phyloP scores from a whole-genome alignment of 768 basidiomycete genomes.

The Podaxis pistillaris region DNA sequence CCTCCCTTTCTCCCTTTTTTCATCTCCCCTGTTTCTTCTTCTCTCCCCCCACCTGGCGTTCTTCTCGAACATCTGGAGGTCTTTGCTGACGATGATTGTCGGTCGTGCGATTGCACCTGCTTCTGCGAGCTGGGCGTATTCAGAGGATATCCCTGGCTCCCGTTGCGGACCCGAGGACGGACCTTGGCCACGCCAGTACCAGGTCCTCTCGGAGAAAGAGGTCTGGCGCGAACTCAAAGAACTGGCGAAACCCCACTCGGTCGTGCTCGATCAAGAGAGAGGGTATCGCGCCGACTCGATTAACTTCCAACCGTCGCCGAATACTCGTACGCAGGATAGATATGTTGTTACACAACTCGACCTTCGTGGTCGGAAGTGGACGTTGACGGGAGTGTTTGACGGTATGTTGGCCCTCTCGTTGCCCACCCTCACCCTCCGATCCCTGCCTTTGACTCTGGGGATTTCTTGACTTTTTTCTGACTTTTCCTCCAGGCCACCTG shows the following conservation, averaged over 20 bases:
- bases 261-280: slow-evolving; percentile 14
- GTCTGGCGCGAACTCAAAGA: slow-evolving; percentile 51
- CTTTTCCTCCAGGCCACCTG: slow-evolving; percentile 49
- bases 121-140: slow-evolving; percentile 22
- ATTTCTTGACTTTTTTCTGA: slow-evolving; percentile 1
- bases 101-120: slow-evolving; percentile 23
- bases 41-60: not conserved
- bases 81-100: slow-evolving; percentile 34
- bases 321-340: slow-evolving; percentile 58
- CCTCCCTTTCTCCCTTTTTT: not conserved
- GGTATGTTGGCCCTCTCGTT: slow-evolving; percentile 37
- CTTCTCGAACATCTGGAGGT: slow-evolving; percentile 21
- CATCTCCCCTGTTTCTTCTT: not conserved
- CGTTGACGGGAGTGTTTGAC: slow-evolving; percentile 70
- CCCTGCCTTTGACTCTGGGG: not conserved
- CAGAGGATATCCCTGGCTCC: slow-evolving; percentile 61
- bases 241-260: slow-evolving; percentile 48
- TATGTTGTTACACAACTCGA: slow-evolving; percentile 58
- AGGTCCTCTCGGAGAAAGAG: slow-evolving; percentile 46
- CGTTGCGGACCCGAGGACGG: slow-evolving; percentile 64
- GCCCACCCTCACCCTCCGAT: not conserved
- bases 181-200: slow-evolving; percentile 62
- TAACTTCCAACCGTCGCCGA: slow-evolving; percentile 65
- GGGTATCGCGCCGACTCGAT: slow-evolving; percentile 45
- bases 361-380: slow-evolving; percentile 56